phyloP scores from a whole-genome alignment of 352 stramenopile genomes.

The Phytophthora brassicae region DNA sequence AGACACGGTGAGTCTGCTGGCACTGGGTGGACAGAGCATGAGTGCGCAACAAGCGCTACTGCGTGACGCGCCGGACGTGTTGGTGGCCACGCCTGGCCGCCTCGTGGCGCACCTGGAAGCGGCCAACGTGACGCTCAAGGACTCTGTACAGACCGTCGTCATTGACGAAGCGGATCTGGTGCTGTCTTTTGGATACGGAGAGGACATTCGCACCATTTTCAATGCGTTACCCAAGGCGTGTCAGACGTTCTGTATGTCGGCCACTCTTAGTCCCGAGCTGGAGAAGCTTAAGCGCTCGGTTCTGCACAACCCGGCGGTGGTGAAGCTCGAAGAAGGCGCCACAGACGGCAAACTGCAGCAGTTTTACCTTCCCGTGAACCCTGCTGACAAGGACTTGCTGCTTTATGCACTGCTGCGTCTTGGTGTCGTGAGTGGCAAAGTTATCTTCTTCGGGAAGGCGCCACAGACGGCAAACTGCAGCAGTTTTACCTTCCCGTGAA shows the following conservation, averaged over 20 bases:
- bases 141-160: conserved; percentile 95
- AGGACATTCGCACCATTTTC: conserved; percentile 93
- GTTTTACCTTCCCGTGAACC: conserved; percentile 92
- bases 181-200: conserved; percentile 95
- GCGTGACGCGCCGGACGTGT: conserved; percentile 89
- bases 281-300: conserved; percentile 97
- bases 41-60: conserved; percentile 86
- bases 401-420: conserved; percentile 99
- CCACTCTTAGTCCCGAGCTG: conserved; percentile 96
- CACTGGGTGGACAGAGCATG: conserved; percentile 90
- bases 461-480: conserved; percentile 89
- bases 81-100: conserved; percentile 94
- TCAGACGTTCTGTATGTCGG: conserved; percentile 98
- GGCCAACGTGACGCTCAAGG: conserved; percentile 81
- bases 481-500: conserved; percentile 95
- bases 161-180: conserved; percentile 99
- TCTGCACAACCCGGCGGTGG: conserved; percentile 95
- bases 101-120: conserved; percentile 90
- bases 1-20: conserved; percentile 91
- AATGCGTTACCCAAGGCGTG: conserved; percentile 96
- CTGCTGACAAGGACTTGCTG: conserved; percentile 95
- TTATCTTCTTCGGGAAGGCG: no score
- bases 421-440: conserved; percentile 95
- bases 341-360: conserved; percentile 93
- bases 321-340: conserved; percentile 95